Evolutionary conservation across 2,329 filamentous ascomycete genomes (phyloP).

Genomic region (Penicillium sp.): DNA sequence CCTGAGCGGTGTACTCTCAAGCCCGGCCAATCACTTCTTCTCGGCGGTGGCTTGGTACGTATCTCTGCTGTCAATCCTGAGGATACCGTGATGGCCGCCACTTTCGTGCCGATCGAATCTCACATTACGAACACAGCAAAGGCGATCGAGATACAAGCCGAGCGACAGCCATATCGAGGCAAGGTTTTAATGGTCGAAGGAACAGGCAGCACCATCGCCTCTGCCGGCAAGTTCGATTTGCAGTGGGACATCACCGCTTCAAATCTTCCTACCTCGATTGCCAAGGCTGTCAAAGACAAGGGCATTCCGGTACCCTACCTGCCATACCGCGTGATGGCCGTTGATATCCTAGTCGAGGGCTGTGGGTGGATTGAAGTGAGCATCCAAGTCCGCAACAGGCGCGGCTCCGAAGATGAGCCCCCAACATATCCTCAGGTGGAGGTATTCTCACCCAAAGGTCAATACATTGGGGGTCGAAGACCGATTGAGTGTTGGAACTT

Average conservation of each 20-base stretch:
- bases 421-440: conserved; percentile 65
- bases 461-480: conserved; percentile 60
- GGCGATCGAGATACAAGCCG: conserved; percentile 70
- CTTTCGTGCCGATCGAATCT: conserved; percentile 75
- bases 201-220: conserved; percentile 58
- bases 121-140: conserved; percentile 82
- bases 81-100: conserved; percentile 72
- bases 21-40: conserved; percentile 73
- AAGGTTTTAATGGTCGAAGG: conserved; percentile 64
- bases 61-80: conserved; percentile 73
- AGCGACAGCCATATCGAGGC: conserved; percentile 60
- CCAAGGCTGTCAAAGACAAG: conserved; percentile 64
- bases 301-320: conserved; percentile 54
- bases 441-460: conserved; percentile 82
- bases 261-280: conserved; percentile 72
- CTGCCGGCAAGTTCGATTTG: conserved; percentile 74
- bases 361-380: conserved; percentile 91
- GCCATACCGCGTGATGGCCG: conserved; percentile 75
- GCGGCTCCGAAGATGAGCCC: conserved; percentile 26
- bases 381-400: conserved; percentile 70
- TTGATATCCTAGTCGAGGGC: conserved; percentile 87
- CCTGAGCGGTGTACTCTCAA: conserved; percentile 74
- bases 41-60: conserved; percentile 83
- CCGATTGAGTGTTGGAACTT: conserved; percentile 38
- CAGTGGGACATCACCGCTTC: conserved; percentile 79